Evolutionary conservation across 129 eudicot species (phyloP), one percentile per base, ranked within the genome.

Genomic region (Flaveria ramosissima): DNA sequence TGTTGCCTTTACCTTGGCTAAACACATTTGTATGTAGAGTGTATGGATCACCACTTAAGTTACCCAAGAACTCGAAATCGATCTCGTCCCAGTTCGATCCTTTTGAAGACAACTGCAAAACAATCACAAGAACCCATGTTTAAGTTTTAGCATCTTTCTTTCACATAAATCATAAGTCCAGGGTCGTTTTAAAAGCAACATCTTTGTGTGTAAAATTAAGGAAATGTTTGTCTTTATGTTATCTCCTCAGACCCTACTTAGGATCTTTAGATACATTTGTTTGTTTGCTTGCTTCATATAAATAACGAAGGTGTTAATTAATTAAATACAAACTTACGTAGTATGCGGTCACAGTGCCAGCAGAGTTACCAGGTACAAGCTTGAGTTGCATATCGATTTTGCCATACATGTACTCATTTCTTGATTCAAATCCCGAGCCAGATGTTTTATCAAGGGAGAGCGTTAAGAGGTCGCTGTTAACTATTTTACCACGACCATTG

Each of bases 341-440:
- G 73, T 85, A 90, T 1, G 96, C 84, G 2, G 90, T 87, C 75
- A 90, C 96, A 0, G 92, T 90, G 71, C 96, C 96, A 71, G 96
- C 96, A 14, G 96, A 90, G 79, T 90, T 90, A 30, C 90, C 87
- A 21, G 88, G 81, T 1, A 90, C 90, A 50, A 90, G 96, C 75
- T 90, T 90, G 30, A 90, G 83, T 43, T 90, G 90, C 96, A 90
- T 83, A 42, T 85, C 90, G 20, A 90, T 80, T 46, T 84, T 85
- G 7, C 92, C 96, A 63, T 72, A 90, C 59, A 90, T 68, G 71
- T 83, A 90, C 70, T 87, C 90, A 0, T 85, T 83, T 52, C 84
- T 83, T 74, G 96, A 87, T 39, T 87, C 88, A 4, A 90, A 77
- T 19, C 96, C 96, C 2, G 90, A 87, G 19, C 96, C 96, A 8